Base-by-base conservation (phyloP, 495 filamentous ascomycete species). In the Lepraria neglecta region DNA sequence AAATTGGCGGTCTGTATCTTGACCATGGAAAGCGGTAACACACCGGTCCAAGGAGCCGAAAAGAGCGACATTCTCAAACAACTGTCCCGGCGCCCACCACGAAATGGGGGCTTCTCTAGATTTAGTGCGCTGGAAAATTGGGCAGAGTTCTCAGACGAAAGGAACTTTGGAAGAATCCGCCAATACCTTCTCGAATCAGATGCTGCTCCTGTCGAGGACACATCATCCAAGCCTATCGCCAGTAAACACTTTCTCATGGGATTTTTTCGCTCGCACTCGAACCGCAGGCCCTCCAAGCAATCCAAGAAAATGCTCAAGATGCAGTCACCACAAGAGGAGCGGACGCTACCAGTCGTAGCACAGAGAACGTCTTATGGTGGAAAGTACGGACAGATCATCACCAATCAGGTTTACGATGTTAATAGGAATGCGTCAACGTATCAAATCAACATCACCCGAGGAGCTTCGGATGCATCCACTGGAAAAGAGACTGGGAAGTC, bases 311-410 rank as follows among this genome's bases (percentile, higher is more conserved):
- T 19, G 31, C 30, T 17, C 51, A 30, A 54, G 31, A 38, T 35
- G 51, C 51, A 38, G 35, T 54, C n/a, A n/a, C 31, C 17, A 38
- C 15, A 54, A 19, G 58, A 44, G 27, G 17, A 45, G 17, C 24
- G 14, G 17, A 53, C 38, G 38, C 15, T 60, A 24, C 58, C 58
- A 28, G 48, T 60, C 1, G 46, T 43, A 24, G 42, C 24, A 28
- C 58, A 53, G 6, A 53, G 47, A 47, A 60, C 58, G 9, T 60
- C 58, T 21, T n/a, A 60, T 52, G 58, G 58, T 30, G 47, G 47
- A 21, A 52, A 51, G 27, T 53, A 60, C 11, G 58, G 58, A 53
- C 58, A 60, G 27, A 60, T 60, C 15, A 15, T 60, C 31, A 52
- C 58, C 31, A 31, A 35, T 24, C 58, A 60, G 40, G 42, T 53